Conservation (phyloP, 768 basidiomycete species). For the Asterophora lycoperdoides region DNA sequence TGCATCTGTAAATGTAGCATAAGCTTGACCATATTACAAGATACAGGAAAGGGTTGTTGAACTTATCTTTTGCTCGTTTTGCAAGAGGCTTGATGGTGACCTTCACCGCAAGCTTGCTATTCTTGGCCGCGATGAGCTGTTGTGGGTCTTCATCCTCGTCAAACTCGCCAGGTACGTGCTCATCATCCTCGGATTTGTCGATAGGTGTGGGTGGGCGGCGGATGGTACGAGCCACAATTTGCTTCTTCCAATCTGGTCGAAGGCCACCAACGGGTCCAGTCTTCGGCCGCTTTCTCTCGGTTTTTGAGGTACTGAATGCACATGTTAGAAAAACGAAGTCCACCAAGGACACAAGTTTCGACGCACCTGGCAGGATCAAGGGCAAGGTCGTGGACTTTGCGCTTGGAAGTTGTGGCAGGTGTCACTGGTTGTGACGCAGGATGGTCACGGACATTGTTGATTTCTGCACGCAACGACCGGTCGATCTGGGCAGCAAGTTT, state of each 20-base stretch:
- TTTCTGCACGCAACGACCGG: too few relatives aligned
- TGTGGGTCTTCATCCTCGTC: neutral
- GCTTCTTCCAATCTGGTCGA: neutral
- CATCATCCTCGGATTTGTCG: neutral
- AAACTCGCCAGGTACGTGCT: neutral
- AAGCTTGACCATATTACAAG: neutral
- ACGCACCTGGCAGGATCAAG: too few relatives aligned
- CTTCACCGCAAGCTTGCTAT: neutral
- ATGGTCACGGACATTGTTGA: too few relatives aligned
- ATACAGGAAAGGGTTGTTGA: neutral
- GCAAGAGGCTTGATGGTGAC: neutral
- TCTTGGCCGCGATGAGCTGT: neutral
- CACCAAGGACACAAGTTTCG: too few relatives aligned
- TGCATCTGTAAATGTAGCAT: neutral
- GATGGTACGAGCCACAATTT: neutral
- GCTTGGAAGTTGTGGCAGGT: too few relatives aligned
- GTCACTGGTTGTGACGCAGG: too few relatives aligned
- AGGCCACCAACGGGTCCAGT: neutral
- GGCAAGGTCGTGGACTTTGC: too few relatives aligned
- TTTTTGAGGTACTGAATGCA: too few relatives aligned
- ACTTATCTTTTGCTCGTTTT: neutral
- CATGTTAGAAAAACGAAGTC: too few relatives aligned
- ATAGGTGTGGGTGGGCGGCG: neutral
- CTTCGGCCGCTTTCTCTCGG: too few relatives aligned
- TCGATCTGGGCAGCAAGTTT: too few relatives aligned